Percentiles rank a stretch among this genome's conserved stretches.
phyloP scores from a whole-genome alignment of 768 basidiomycete species.

The Phaffia australis region DNA sequence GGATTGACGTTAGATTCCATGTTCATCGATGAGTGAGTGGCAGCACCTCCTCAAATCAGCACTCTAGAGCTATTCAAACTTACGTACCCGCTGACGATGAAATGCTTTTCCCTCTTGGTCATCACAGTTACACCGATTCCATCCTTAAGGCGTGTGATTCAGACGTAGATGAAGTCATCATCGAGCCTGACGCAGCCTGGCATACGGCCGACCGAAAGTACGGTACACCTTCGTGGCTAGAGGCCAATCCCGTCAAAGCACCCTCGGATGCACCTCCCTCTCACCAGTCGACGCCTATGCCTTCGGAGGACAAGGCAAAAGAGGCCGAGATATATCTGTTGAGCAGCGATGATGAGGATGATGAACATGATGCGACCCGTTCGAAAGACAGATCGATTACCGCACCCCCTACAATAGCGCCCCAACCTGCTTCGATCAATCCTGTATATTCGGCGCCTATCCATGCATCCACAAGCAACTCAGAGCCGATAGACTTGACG shows the following conservation, averaged over 20 bases:
- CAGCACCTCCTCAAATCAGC: neutral
- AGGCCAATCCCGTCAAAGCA: neutral
- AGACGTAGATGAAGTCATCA: constrained; percentile 75
- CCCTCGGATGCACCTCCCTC: neutral
- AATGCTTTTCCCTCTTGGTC: constrained; percentile 2
- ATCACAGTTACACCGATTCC: constrained; percentile 66
- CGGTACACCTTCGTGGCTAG: constrained; percentile 60
- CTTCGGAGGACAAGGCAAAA: constrained; percentile 9
- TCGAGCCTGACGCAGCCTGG: constrained; percentile 94
- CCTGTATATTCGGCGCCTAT: neutral
- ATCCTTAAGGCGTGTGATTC: constrained; percentile 71
- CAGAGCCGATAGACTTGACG: constrained; percentile 51
- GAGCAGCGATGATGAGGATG: constrained; percentile 24
- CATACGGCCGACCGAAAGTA: constrained; percentile 80
- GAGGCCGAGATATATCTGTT: constrained; percentile 16
- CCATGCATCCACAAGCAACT: constrained; percentile 41
- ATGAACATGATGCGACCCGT: neutral
- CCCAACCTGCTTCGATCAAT: neutral
- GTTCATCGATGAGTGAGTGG: constrained; percentile 74
- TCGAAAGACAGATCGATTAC: neutral
- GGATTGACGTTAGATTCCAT: constrained; percentile 65
- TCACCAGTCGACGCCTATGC: neutral
- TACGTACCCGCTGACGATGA: neutral
- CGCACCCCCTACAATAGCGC: neutral
- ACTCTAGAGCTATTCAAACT: neutral